Evolutionary conservation across 495 filamentous ascomycete genomes (phyloP).

Genomic region (Podospora pseudopauciseta): DNA sequence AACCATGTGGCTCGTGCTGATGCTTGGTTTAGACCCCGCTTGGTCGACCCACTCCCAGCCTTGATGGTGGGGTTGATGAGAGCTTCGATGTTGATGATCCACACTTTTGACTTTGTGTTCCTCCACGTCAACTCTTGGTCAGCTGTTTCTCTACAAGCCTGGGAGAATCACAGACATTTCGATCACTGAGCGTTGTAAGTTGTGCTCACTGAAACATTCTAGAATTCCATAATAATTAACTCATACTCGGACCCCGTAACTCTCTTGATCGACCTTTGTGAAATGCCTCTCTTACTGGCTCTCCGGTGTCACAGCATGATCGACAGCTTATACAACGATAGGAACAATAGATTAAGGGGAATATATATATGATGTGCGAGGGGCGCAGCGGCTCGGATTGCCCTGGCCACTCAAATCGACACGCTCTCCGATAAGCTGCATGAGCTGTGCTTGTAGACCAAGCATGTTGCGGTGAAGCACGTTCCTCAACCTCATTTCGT

Average conservation of each 20-base stretch:
- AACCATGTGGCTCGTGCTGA: neutral
- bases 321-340: neutral
- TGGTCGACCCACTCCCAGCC: neutral
- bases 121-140: neutral
- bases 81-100: neutral
- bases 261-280: neutral
- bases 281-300: neutral
- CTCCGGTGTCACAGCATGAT: neutral
- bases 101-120: neutral
- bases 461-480: conserved; percentile 6
- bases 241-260: neutral
- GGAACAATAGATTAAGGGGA: neutral
- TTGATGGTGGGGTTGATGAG: neutral
- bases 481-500: neutral
- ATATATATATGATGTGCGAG: neutral
- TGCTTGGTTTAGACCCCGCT: neutral
- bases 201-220: no score
- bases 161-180: neutral
- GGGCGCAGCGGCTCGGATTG: neutral
- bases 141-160: neutral
- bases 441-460: neutral
- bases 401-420: conserved; percentile 1
- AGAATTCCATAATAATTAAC: neutral
- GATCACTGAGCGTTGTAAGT: no score
- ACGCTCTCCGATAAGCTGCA: conserved; percentile 4